These are phyloP conservation scores for Ogataea siamensis DNA, from an alignment of 805 yeast genomes.

Conservation along the genomic window DNA sequence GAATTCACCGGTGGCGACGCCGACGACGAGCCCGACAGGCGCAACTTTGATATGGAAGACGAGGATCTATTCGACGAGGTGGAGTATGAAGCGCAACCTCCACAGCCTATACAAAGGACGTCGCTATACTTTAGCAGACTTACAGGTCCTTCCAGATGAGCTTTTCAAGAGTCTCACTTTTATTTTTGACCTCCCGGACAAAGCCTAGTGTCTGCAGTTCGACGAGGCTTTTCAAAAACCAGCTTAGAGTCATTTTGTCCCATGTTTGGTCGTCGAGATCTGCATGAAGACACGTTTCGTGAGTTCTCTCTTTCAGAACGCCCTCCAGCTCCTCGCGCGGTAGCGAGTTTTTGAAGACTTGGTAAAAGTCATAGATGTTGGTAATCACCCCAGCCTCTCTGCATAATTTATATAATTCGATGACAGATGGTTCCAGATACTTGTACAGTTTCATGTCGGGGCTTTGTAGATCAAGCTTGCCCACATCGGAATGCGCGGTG, in stretches of 20 bases:
- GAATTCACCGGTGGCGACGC: slow-evolving; percentile 12
- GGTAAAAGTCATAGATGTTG: slow-evolving; percentile 36
- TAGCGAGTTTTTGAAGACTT: slow-evolving; percentile 36
- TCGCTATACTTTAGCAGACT: slow-evolving; percentile 22
- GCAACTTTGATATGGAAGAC: slow-evolving; percentile 11
- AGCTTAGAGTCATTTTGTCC: slow-evolving; percentile 61
- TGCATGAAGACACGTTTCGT: background rate
- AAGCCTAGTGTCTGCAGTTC: slow-evolving; percentile 73
- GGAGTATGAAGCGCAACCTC: background rate
- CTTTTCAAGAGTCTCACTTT: slow-evolving; percentile 67
- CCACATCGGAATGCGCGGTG: slow-evolving; percentile 23
- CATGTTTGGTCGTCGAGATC: slow-evolving; percentile 43
- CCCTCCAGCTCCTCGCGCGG: slow-evolving; percentile 19
- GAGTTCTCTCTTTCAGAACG: slow-evolving; percentile 14
- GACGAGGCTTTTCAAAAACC: slow-evolving; percentile 72
- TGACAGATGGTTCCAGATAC: slow-evolving; percentile 46
- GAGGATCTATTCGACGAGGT: slow-evolving; percentile 9
- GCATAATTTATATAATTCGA: slow-evolving; percentile 62
- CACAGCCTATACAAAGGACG: slow-evolving; percentile 17
- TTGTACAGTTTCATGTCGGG: slow-evolving; percentile 32
- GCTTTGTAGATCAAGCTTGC: slow-evolving; percentile 8
- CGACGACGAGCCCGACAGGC: slow-evolving; percentile 5
- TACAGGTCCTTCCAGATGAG: slow-evolving; percentile 67
- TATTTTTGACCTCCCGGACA: slow-evolving; percentile 56
- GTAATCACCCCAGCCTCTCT: slow-evolving; percentile 72